Percentiles rank a stretch among this genome's conserved stretches.
Evolutionary conservation across 2,329 filamentous ascomycete genomes (phyloP).

Genomic region (Paramyrothecium sp.): DNA sequence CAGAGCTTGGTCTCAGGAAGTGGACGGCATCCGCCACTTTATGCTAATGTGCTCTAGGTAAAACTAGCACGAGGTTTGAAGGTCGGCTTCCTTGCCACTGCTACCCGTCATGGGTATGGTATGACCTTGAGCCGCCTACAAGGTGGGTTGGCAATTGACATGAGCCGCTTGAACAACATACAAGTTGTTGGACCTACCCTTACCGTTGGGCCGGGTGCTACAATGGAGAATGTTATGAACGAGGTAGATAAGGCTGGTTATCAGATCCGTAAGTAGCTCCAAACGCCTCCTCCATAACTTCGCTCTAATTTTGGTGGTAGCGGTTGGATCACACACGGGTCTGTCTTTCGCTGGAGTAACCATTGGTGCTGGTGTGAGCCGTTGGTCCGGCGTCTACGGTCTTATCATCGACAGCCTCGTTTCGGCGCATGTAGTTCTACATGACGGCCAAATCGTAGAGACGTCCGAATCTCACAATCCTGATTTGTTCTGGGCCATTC

Average conservation of each 20-base stretch:
- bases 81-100: too few relatives aligned
- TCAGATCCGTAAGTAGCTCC: not conserved
- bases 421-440: conserved; percentile 35
- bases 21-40: too few relatives aligned
- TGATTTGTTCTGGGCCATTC: conserved; percentile 48
- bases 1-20: too few relatives aligned
- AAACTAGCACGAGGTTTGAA: too few relatives aligned
- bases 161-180: too few relatives aligned
- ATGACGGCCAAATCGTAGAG: conserved; percentile 30
- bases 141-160: too few relatives aligned
- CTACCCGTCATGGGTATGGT: too few relatives aligned
- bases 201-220: not conserved
- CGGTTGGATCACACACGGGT: not conserved
- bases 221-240: not conserved
- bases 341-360: not conserved
- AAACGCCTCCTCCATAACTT: not conserved
- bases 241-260: not conserved
- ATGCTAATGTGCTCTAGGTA: too few relatives aligned
- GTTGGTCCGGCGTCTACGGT: conserved; percentile 36
- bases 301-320: not conserved
- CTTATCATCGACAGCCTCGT: conserved; percentile 44
- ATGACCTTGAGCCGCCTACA: too few relatives aligned
- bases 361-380: not conserved
- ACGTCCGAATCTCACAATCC: conserved; percentile 36
- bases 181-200: too few relatives aligned